Evolutionary conservation across 2,329 filamentous ascomycete genomes (phyloP).

Genomic region (Botrytis fabae): DNA sequence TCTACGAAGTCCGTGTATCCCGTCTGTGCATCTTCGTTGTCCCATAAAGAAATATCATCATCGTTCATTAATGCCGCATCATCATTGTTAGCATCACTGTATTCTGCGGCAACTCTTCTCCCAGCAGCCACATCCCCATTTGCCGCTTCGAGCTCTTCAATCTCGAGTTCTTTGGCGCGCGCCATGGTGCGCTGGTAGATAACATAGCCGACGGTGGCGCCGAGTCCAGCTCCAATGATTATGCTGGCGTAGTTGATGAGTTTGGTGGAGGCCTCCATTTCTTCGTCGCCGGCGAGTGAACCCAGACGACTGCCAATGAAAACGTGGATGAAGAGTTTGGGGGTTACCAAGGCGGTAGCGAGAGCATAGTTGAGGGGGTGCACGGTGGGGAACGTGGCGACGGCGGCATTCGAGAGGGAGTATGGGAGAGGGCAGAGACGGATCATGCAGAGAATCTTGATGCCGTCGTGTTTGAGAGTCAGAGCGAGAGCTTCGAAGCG

Average conservation of each 20-base stretch:
- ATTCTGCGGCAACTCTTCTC: constrained; percentile 23
- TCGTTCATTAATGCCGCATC: constrained; percentile 38
- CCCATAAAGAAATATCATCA: constrained; percentile 42
- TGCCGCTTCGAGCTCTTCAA: constrained; percentile 36
- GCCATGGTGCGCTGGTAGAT: constrained; percentile 77
- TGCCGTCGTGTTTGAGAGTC: constrained; percentile 84
- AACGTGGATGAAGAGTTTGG: constrained; percentile 87
- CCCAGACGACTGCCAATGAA: constrained; percentile 88
- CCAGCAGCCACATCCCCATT: constrained; percentile 19
- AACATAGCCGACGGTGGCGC: constrained; percentile 74
- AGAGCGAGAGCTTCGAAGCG: constrained; percentile 86
- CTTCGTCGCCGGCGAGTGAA: constrained; percentile 74
- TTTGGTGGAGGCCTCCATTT: constrained; percentile 79
- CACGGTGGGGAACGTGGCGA: constrained; percentile 91
- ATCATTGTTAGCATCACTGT: constrained; percentile 33
- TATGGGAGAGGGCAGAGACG: constrained; percentile 91
- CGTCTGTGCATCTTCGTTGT: constrained; percentile 29
- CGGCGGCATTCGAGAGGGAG: constrained; percentile 88
- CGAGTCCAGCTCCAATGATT: constrained; percentile 67
- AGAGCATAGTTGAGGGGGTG: constrained; percentile 72
- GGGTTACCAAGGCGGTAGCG: constrained; percentile 78
- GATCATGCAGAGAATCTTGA: constrained; percentile 88
- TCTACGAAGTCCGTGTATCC: constrained; percentile 38
- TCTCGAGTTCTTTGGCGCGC: constrained; percentile 57
- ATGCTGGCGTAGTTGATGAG: constrained; percentile 84